phyloP scores from a whole-genome alignment of 179 eudicot genomes.

The Drosera spatulata region DNA sequence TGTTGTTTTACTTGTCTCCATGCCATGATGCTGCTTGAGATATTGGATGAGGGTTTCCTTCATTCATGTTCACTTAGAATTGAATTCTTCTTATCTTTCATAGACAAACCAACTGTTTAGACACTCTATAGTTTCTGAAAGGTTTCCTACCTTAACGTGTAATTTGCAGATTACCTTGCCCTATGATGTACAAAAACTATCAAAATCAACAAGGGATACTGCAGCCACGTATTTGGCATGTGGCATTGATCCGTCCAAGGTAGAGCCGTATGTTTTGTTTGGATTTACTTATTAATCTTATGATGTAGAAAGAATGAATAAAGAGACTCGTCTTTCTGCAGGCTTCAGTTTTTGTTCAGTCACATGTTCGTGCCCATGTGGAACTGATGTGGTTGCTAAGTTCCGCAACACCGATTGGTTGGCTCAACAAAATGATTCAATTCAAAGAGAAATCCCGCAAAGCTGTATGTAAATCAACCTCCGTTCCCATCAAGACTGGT shows the following conservation, averaged over 20 bases:
- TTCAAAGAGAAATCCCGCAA: slow-evolving; percentile 97
- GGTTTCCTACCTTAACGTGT: no score
- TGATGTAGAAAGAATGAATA: background rate
- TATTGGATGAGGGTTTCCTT: no score
- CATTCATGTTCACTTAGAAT: no score
- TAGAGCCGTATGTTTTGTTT: slow-evolving; percentile 9
- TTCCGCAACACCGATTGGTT: slow-evolving; percentile 90
- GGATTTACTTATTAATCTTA: background rate
- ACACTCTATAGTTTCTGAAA: no score
- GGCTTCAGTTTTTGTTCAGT: slow-evolving; percentile 95
- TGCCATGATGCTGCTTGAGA: no score
- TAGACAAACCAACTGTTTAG: no score
- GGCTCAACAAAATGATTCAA: slow-evolving; percentile 94
- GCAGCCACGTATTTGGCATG: slow-evolving; percentile 95
- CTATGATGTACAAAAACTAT: slow-evolving; percentile 65
- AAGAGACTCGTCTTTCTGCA: slow-evolving; percentile 13
- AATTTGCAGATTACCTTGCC: slow-evolving; percentile 77
- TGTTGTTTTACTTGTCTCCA: no score
- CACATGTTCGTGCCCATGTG: slow-evolving; percentile 96
- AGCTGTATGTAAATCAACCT: slow-evolving; percentile 28
- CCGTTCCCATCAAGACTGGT: background rate
- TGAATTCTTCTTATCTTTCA: no score
- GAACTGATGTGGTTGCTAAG: slow-evolving; percentile 98
- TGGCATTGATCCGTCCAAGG: slow-evolving; percentile 89
- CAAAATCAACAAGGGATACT: slow-evolving; percentile 78